These are phyloP conservation scores for Suhomyces maxii DNA, from an alignment of 1,139 yeast genomes.

Conservation along the genomic window DNA sequence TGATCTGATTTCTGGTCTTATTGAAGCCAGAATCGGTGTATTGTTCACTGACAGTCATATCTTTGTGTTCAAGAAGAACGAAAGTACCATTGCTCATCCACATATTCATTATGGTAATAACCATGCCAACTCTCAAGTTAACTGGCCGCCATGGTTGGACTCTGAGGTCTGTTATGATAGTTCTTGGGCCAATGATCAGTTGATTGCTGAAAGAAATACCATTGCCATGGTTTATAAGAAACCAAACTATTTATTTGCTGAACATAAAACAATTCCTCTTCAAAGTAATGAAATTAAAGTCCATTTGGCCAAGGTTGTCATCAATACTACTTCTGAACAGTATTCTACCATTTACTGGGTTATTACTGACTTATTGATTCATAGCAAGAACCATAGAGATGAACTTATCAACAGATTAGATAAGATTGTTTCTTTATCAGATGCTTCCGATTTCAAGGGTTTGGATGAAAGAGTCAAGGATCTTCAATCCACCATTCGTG, in stretches of 20 bases:
- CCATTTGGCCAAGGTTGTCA: conserved; percentile 67
- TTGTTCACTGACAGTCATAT: conserved; percentile 68
- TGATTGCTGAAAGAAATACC: conserved; percentile 64
- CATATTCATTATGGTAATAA: conserved; percentile 27
- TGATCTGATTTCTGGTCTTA: conserved; percentile 42
- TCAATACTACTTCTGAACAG: conserved; percentile 72
- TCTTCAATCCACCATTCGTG: conserved; percentile 58
- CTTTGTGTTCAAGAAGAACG: conserved; percentile 58
- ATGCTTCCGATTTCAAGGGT: conserved; percentile 59
- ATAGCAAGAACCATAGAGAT: conserved; percentile 62
- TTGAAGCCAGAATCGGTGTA: conserved; percentile 75
- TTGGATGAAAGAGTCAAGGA: conserved; percentile 52
- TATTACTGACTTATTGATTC: conserved; percentile 63
- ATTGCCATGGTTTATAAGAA: conserved; percentile 60
- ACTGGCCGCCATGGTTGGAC: conserved; percentile 88
- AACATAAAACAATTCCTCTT: conserved; percentile 19
- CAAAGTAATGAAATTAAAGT: conserved; percentile 41
- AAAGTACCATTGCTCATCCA: conserved; percentile 20
- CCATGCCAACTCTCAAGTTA: conserved; percentile 20
- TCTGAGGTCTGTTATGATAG: conserved; percentile 72
- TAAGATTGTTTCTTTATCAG: conserved; percentile 67
- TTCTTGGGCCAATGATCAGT: conserved; percentile 51
- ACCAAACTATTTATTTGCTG: conserved; percentile 64
- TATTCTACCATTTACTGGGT: conserved; percentile 68
- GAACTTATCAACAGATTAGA: conserved; percentile 60